Evolutionary conservation across 495 filamentous ascomycete species (phyloP), one percentile per base, ranked within the genome.

Genomic region (Aspergillus nidulans): DNA sequence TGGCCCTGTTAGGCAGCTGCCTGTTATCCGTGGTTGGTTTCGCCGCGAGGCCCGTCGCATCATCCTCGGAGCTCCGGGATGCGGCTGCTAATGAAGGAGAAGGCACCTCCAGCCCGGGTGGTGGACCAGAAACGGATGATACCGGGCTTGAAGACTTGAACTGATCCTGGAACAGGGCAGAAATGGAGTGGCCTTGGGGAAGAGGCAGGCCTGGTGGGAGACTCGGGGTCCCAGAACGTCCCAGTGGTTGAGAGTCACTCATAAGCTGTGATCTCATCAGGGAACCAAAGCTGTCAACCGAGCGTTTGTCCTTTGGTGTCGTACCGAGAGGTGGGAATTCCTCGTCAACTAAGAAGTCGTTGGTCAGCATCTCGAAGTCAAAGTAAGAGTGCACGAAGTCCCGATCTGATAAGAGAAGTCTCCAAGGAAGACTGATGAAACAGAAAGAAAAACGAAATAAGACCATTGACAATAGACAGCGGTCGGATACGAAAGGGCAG

Each of bases 191-290:
- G 3, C 72, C 66, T 49, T 79, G 80, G 4, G 79, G 77, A 12
- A 84, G 64, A 13, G 79, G 79, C 40, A 90, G 80, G 0, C 87
- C 88, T 21, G 88, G 87, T 30, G 87, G 86, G 9, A 86, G 69
- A 1, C 76, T 78, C 3, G 85, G 84, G 9, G 82, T 85, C 3
- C 77, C 77, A 30, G 77, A 68, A 23, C 76, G 74, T 32, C 64
- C 67, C 13, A 65, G 55, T 42, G 58, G 52, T 30, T 62, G 60
- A 10, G 71, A 66, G 18, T 75, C 72, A 30, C 43, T 60, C 15
- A 65, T 58, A 10, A 74, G 55, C 52, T 74, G 74, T 16, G 76
- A 76, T 32, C 71, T 73, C n/a, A 46, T 69, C 32, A 75, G 64
- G 58, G 79, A 77, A 4, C 66, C 77, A 49, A 76, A 76, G n/a